Evolutionary conservation across 2,329 filamentous ascomycete species (phyloP), one percentile per base, ranked within the genome.

Genomic region (Coccinonectria pachysandricola): DNA sequence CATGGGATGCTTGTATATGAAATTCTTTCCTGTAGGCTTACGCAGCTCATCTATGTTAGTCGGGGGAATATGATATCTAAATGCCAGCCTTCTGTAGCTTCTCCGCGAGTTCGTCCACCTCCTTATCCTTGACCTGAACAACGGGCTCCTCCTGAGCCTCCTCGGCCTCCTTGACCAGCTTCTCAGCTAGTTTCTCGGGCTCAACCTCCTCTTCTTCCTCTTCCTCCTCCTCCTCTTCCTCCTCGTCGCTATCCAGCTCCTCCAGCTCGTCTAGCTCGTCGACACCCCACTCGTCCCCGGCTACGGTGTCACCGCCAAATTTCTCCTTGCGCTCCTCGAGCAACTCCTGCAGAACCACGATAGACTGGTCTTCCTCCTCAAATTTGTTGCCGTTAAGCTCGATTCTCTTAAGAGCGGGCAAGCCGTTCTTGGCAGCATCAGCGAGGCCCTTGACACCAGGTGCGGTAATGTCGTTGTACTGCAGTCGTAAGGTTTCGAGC

Each of bases 351-450:
- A 96, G 63, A 12, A 64, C 65, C 34, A 73, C 58, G 21, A 95
- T 68, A 15, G 72, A 72, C 23, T 71, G 64, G 43, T 96, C 85
- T 3, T 93, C 85, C 54, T 95, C 87, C 7, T 71, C 64, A 45
- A 98, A 94, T 51, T 85, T 91, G 64, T 98, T 98, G 26, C 91
- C 91, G 53, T 98, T 96, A 40, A 98, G 63, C 59, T 96, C 91
- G 25, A 98, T 73, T 45, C 87, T 78, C 59, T 79, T 80, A 40
- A 98, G 62, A 8, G 71, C 70, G 2, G 85, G 86, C 7, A 98
- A 68, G 3, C 68, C 65, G 7, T 68, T 61, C 44, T 74, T 73
- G 4, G 75, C 75, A 3, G 82, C 83, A 12, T 70, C 60, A 3
- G 78, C 70, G 28, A 98, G 65, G 3, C 67, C 70, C 49, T 81